Evolutionary conservation across 106 monocot species (phyloP).

Genomic region (Apostasia ramifera): DNA sequence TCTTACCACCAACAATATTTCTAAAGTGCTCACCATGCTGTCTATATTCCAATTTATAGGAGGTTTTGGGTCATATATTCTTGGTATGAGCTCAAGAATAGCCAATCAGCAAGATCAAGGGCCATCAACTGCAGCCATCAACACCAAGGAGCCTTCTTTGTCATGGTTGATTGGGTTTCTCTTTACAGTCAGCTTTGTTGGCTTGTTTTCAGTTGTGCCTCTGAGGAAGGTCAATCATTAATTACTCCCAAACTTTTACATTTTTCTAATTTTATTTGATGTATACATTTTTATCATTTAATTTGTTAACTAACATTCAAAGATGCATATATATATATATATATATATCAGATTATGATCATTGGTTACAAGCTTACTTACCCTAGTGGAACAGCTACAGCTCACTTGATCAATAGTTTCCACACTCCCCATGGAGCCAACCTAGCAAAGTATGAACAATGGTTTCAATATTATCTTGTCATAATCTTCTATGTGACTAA

Average conservation of each 20-base stretch:
- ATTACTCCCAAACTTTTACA: neutral
- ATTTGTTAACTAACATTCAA: too few relatives aligned
- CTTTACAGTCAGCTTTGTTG: slow-evolving; percentile 41
- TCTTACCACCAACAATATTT: too few relatives aligned
- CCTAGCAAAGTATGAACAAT: slow-evolving; percentile 23
- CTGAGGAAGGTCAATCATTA: slow-evolving; percentile 26
- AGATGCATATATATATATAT: too few relatives aligned
- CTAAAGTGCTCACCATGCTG: too few relatives aligned
- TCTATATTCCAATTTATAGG: neutral
- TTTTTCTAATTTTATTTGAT: too few relatives aligned
- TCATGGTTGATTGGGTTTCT: slow-evolving; percentile 42
- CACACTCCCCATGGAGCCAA: slow-evolving; percentile 45
- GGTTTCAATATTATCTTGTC: too few relatives aligned
- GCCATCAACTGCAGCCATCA: neutral
- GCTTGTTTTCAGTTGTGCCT: slow-evolving; percentile 35
- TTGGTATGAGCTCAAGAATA: slow-evolving; percentile 15
- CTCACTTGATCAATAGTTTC: slow-evolving; percentile 47
- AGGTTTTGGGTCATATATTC: slow-evolving; percentile 8
- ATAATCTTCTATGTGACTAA: too few relatives aligned
- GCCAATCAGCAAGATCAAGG: slow-evolving; percentile 15
- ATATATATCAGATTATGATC: slow-evolving; percentile 26
- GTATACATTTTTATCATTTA: too few relatives aligned
- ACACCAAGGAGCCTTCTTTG: slow-evolving; percentile 27
- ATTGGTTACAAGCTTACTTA: slow-evolving; percentile 36
- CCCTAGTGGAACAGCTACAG: slow-evolving; percentile 44